Evolutionary conservation across 106 monocot genomes (phyloP).

Genomic region (Allium fistulosum): DNA sequence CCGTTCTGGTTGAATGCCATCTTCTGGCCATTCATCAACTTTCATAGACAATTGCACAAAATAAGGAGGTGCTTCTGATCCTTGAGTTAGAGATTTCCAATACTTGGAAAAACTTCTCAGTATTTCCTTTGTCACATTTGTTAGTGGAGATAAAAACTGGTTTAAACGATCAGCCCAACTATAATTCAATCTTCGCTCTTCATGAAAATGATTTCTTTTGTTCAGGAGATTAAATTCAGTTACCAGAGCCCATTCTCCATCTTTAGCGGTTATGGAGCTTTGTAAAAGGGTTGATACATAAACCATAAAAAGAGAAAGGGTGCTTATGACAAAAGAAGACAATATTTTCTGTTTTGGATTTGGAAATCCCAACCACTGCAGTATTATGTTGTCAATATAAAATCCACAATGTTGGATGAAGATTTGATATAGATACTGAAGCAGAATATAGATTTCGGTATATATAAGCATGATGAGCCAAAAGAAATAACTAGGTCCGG

Average conservation of each 20-base stretch:
- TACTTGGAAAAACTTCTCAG: slow-evolving; percentile 57
- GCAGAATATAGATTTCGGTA: too few relatives aligned
- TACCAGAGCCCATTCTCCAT: slow-evolving; percentile 83
- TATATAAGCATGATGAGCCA: too few relatives aligned
- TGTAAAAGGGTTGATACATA: slow-evolving; percentile 83
- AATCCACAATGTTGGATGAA: too few relatives aligned
- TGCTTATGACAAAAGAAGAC: slow-evolving; percentile 80
- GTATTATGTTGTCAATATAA: too few relatives aligned
- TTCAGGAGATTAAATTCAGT: slow-evolving; percentile 51
- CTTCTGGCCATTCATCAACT: too few relatives aligned
- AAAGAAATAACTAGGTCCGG: too few relatives aligned
- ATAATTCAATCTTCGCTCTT: slow-evolving; percentile 12
- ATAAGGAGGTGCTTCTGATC: too few relatives aligned
- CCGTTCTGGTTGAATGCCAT: too few relatives aligned
- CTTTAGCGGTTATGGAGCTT: slow-evolving; percentile 89
- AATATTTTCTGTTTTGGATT: slow-evolving; percentile 58
- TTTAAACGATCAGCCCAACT: slow-evolving; percentile 29
- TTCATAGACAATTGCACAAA: too few relatives aligned
- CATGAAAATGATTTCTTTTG: slow-evolving; percentile 23
- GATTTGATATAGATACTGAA: too few relatives aligned
- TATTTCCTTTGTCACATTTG: slow-evolving; percentile 35
- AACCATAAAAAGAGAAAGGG: slow-evolving; percentile 79
- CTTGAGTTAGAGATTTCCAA: too few relatives aligned
- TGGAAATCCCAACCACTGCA: too few relatives aligned
- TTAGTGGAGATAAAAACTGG: slow-evolving; percentile 32